phyloP scores from a whole-genome alignment of 2,329 filamentous ascomycete species.

The Fusarium neocosmosporiellum region DNA sequence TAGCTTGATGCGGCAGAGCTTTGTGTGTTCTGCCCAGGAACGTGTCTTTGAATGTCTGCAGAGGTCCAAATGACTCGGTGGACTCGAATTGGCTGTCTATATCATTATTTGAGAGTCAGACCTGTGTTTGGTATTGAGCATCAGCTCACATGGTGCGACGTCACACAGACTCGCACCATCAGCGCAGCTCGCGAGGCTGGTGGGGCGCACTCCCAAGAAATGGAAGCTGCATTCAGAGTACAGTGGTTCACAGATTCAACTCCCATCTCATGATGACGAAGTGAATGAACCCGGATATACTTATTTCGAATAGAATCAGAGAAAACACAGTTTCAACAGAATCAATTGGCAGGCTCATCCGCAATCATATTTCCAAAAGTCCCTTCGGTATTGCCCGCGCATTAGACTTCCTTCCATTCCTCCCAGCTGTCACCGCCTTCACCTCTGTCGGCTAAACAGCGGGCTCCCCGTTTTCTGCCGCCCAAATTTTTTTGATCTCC shows the following conservation, averaged over 20 bases:
- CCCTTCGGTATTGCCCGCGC: neutral
- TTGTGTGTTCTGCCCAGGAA: no score
- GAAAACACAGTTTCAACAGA: neutral
- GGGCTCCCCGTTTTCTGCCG: conserved; percentile 41
- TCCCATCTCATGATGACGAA: neutral
- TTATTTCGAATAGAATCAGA: neutral
- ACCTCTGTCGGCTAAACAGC: conserved; percentile 38
- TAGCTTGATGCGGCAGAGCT: neutral
- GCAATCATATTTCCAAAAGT: neutral
- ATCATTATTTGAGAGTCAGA: neutral
- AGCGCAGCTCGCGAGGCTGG: neutral
- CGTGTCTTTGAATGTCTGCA: neutral
- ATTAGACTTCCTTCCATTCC: neutral
- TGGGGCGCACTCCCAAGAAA: neutral
- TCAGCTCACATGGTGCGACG: conserved; percentile 21
- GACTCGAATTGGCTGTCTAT: neutral
- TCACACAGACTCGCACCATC: conserved; percentile 15
- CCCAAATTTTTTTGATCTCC: conserved; percentile 7
- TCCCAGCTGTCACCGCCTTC: conserved; percentile 34
- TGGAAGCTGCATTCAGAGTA: neutral
- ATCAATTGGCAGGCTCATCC: neutral
- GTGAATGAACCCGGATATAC: neutral
- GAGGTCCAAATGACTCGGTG: neutral
- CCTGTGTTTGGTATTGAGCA: conserved; percentile 14
- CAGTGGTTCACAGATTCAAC: neutral